Evolutionary conservation across 2,329 filamentous ascomycete species (phyloP).

Genomic region (Colletotrichum higginsianum): DNA sequence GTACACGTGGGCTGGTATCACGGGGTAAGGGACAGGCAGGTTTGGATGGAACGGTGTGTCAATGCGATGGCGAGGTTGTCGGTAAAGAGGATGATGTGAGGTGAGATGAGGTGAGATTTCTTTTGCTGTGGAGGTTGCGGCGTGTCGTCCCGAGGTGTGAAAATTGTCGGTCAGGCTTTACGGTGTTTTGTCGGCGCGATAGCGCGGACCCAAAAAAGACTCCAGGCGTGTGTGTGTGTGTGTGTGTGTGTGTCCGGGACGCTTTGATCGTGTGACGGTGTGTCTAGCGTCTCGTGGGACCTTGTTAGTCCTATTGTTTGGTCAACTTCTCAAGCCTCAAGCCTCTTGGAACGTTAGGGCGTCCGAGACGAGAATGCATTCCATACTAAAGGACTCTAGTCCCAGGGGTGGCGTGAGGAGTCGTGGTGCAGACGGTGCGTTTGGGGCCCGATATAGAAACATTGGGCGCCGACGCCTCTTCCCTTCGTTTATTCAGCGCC

Average conservation of each 20-base stretch:
- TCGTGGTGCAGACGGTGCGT: neutral
- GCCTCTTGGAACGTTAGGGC: neutral
- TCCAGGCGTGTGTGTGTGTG: neutral
- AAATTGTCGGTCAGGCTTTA: neutral
- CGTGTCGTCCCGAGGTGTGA: neutral
- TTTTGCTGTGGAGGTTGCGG: constrained; percentile 2
- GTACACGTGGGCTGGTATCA: constrained; percentile 36
- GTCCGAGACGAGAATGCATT: no score
- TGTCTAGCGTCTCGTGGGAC: constrained; percentile 1
- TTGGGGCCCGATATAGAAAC: constrained; percentile 17
- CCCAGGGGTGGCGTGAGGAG: neutral
- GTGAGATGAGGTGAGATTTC: constrained; percentile 12
- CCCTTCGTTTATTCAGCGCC: neutral
- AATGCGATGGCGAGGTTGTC: neutral
- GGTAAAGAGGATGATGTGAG: constrained; percentile 5
- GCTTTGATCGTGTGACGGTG: neutral
- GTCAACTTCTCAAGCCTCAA: neutral
- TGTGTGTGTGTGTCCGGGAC: neutral
- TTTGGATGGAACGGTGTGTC: neutral
- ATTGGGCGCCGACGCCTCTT: neutral
- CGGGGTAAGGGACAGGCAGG: constrained; percentile 7
- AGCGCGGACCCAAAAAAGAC: neutral
- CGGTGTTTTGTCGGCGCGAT: neutral
- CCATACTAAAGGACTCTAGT: neutral
- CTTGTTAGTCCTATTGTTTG: neutral